Percentiles rank a stretch among this genome's conserved stretches.
Conservation (phyloP, 257 asterid genomes). For the Gentiana straminea region DNA sequence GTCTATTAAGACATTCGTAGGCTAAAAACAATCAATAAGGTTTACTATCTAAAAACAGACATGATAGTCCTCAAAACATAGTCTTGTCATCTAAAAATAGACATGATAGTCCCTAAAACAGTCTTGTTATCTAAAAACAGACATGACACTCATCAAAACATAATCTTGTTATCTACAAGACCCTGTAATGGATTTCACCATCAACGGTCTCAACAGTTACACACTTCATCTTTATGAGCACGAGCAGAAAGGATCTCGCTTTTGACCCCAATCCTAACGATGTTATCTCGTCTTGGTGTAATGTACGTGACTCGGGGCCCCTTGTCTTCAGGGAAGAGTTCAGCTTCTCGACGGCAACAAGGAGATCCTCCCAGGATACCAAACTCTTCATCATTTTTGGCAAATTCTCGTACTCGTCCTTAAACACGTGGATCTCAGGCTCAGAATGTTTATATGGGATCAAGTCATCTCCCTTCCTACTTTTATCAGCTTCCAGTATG, state of each 20-base stretch:
- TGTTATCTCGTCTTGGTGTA: conserved; percentile 60
- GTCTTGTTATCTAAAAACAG: too few relatives aligned
- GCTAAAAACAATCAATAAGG: too few relatives aligned
- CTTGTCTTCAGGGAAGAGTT: conserved; percentile 41
- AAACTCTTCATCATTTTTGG: conserved; percentile 67
- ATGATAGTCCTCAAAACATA: too few relatives aligned
- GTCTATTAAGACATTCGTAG: too few relatives aligned
- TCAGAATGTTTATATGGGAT: conserved; percentile 23
- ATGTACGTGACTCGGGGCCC: conserved; percentile 22
- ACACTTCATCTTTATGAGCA: conserved; percentile 54
- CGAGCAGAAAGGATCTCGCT: conserved; percentile 64
- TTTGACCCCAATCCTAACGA: conserved; percentile 55
- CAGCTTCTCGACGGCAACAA: conserved; percentile 53
- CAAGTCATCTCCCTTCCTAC: conserved; percentile 17
- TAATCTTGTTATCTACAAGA: conserved; percentile 8
- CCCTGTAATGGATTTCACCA: conserved; percentile 55
- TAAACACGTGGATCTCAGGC: conserved; percentile 28
- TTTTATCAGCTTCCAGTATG: conserved; percentile 14
- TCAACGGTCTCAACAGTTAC: conserved; percentile 45
- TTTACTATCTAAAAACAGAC: too few relatives aligned
- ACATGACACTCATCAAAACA: too few relatives aligned
- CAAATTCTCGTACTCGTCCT: conserved; percentile 67
- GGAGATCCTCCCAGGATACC: conserved; percentile 81
- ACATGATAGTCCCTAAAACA: too few relatives aligned
- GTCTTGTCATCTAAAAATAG: too few relatives aligned